These are phyloP conservation scores for Gamarada debralockiae DNA, from an alignment of 495 filamentous ascomycete species.

Conservation along the genomic window DNA sequence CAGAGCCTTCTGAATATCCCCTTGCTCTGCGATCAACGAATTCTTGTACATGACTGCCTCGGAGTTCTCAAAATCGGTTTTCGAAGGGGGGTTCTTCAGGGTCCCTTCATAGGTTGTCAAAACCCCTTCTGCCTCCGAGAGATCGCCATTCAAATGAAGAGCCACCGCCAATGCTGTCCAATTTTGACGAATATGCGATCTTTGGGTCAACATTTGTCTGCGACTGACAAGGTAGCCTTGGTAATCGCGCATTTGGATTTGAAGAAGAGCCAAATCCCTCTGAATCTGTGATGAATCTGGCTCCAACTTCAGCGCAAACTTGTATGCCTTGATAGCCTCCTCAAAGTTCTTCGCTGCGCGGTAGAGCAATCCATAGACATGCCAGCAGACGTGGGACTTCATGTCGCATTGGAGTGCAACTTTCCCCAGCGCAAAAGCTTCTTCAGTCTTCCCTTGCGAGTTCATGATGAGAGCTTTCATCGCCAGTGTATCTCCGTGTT, in stretches of 20 bases:
- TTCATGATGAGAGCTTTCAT: slow-evolving; percentile 99
- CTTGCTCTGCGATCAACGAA: slow-evolving; percentile 82
- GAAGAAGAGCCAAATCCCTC: slow-evolving; percentile 86
- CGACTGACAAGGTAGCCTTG: slow-evolving; percentile 88
- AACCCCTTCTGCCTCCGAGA: slow-evolving; percentile 83
- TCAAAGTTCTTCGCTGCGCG: slow-evolving; percentile 93
- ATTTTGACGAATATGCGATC: slow-evolving; percentile 77
- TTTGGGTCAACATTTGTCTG: slow-evolving; percentile 74
- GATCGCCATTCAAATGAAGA: slow-evolving; percentile 81
- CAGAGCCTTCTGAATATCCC: slow-evolving; percentile 74
- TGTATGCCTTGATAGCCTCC: slow-evolving; percentile 98
- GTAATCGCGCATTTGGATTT: slow-evolving; percentile 96
- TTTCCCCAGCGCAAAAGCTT: slow-evolving; percentile 91
- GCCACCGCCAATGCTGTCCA: slow-evolving; percentile 96
- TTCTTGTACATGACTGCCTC: slow-evolving; percentile 97
- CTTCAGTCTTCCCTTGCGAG: slow-evolving; percentile 80
- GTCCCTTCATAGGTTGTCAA: slow-evolving; percentile 91
- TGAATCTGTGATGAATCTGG: slow-evolving; percentile 92
- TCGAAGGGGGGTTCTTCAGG: slow-evolving; percentile 68
- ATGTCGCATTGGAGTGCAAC: slow-evolving; percentile 88
- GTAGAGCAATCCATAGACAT: slow-evolving; percentile 96
- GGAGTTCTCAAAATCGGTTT: slow-evolving; percentile 84
- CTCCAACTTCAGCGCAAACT: slow-evolving; percentile 86
- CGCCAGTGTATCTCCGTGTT: slow-evolving; percentile 96
- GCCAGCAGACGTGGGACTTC: slow-evolving; percentile 99